Percentiles rank a stretch among this genome's conserved stretches.
phyloP scores from a whole-genome alignment of 345 rosid species.

The Cardamine chenopodiifolia region DNA sequence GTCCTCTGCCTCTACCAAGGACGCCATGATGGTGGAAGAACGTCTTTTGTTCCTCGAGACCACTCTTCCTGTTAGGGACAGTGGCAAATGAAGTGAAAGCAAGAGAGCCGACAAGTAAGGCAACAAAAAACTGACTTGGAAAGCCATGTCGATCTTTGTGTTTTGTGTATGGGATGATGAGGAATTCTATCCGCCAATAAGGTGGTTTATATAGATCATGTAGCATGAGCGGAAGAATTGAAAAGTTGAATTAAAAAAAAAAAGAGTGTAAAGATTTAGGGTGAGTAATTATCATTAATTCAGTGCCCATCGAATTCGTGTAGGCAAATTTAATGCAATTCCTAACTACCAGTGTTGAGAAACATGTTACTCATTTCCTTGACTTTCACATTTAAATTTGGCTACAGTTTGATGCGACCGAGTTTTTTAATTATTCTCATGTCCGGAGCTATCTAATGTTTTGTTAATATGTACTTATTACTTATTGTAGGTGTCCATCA shows the following conservation, averaged over 20 bases:
- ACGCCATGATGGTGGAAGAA: constrained; percentile 37
- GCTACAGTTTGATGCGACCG: constrained; percentile 2
- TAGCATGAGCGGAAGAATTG: constrained; percentile 10
- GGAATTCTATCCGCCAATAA: constrained; percentile 18
- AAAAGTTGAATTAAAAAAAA: background rate
- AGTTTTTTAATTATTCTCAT: background rate
- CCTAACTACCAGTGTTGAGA: constrained; percentile 39
- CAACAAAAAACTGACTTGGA: constrained; percentile 42
- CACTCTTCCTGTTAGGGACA: constrained; percentile 38
- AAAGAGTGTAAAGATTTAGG: constrained; percentile 2
- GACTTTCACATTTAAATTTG: constrained; percentile 18
- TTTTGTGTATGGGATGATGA: constrained; percentile 37
- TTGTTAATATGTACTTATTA: constrained; percentile 3
- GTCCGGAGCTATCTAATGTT: background rate
- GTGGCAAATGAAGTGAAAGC: constrained; percentile 43
- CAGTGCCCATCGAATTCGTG: constrained; percentile 42
- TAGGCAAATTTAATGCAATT: constrained; percentile 40
- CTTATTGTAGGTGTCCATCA: constrained; percentile 5
- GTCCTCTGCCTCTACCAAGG: constrained; percentile 44
- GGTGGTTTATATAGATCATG: constrained; percentile 37
- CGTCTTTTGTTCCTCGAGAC: constrained; percentile 40
- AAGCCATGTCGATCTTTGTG: constrained; percentile 37
- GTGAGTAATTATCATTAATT: constrained; percentile 32
- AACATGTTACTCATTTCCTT: constrained; percentile 29
- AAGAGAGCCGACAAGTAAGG: constrained; percentile 40